Base-by-base conservation (phyloP, 2,329 filamentous ascomycete genomes). In the Cytospora mali region DNA sequence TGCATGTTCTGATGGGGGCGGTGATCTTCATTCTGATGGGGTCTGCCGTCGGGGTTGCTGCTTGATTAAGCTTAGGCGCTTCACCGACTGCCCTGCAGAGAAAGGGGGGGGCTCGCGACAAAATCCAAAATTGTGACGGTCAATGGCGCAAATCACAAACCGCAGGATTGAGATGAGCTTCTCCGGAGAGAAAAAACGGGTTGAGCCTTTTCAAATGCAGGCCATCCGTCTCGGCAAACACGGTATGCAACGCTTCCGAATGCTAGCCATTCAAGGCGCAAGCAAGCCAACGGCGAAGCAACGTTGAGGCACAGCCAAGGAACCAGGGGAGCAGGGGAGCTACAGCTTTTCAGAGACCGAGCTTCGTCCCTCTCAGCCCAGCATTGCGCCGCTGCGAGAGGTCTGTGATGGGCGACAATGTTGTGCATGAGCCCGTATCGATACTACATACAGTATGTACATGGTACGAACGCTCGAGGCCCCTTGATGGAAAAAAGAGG, bases 1-100 rank as follows among this genome's bases (percentile, higher is more conserved):
- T 50, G 50, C 25, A 51, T 68, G 68, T 62, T 66, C 69, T 66
- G 67, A 71, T 69, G 73, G 71, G 70, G 71, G 67, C 69, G 68
- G 68, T 69, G 74, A 75, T 75, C 72, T 69, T 72, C 68, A 68
- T 73, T 71, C 69, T 65, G 74, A 74, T 73, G 71, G 74, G 71
- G 71, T 65, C 70, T 75, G 67, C 69, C 70, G 69, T 71, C 75
- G 76, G 76, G 70, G 62, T 68, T 67, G 66, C 71, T 71, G 69
- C 75, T 75, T 46, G 68, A 78, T 75, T 61, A 55, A 72, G 75
- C 63, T 69, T 76, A 75, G 71, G 68, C 48, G 62, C 56, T 66
- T 66, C 66, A 66, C 62, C 62, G 53, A 62, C 51, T 65, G 48
- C 52, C 66, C 68, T 59, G 51, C 59, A 62, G 33, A 61, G 51